Percentiles rank a stretch among this genome's conserved stretches.
These are phyloP conservation scores for Neofusicoccum ribis DNA, from an alignment of 2,329 filamentous ascomycete species.

Conservation along the genomic window DNA sequence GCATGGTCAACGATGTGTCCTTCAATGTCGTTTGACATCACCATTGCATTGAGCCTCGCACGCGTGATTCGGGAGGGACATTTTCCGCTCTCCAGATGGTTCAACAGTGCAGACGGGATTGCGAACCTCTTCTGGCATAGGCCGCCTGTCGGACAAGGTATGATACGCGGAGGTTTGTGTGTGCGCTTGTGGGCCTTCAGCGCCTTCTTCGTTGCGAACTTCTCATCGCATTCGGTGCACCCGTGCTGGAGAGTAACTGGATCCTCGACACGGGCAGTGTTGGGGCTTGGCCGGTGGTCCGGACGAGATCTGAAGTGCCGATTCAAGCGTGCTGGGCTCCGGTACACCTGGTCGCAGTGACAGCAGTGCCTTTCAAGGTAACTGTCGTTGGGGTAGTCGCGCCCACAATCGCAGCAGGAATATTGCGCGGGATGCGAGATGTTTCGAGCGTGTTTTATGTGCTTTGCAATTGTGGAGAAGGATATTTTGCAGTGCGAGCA, in stretches of 20 bases:
- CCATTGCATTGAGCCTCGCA: conserved; percentile 18
- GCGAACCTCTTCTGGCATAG: conserved; percentile 18
- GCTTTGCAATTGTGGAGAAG: conserved; percentile 20
- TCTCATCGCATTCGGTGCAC: conserved; percentile 19
- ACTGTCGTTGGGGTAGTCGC: not conserved
- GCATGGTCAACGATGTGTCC: conserved; percentile 12
- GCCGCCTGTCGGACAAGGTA: conserved; percentile 20
- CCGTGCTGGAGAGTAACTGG: not conserved
- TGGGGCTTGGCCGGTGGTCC: not conserved
- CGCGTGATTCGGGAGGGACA: conserved; percentile 20
- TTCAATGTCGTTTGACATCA: conserved; percentile 20
- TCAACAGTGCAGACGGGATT: conserved; percentile 19
- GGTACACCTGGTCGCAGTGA: conserved; percentile 7
- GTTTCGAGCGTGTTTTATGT: conserved; percentile 2
- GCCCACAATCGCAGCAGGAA: conserved; percentile 22
- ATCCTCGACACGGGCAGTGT: not conserved
- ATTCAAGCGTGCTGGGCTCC: not conserved
- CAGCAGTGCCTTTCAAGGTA: conserved; percentile 21
- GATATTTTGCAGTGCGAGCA: conserved; percentile 21
- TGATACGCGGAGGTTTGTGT: conserved; percentile 20
- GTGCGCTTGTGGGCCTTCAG: conserved; percentile 20
- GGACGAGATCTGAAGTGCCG: not conserved
- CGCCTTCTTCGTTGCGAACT: conserved; percentile 13
- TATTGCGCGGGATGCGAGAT: conserved; percentile 21
- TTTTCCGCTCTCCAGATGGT: conserved; percentile 22